phyloP scores from a whole-genome alignment of 192 early-diverging fungal genomes.

The Coemansia sp. region DNA sequence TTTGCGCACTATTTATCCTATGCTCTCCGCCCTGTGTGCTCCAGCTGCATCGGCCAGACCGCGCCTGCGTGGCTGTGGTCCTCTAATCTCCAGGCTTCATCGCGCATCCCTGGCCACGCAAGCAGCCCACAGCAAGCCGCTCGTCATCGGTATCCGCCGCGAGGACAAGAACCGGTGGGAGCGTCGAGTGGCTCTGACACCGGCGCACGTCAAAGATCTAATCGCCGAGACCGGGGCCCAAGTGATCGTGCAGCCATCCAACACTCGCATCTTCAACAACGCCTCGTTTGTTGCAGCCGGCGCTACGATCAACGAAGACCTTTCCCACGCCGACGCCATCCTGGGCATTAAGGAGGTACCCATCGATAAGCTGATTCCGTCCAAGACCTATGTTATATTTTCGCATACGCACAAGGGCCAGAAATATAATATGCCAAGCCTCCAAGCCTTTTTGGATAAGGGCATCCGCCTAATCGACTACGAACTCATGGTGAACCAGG shows the following conservation, averaged over 20 bases:
- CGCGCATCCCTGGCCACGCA: slow-evolving; percentile 18
- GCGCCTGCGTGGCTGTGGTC: background rate
- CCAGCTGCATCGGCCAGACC: background rate
- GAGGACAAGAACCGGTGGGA: slow-evolving; percentile 99
- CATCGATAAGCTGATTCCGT: slow-evolving; percentile 68
- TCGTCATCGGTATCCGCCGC: slow-evolving; percentile 77
- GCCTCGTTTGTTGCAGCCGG: slow-evolving; percentile 82
- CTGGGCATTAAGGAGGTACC: slow-evolving; percentile 98
- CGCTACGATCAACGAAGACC: slow-evolving; percentile 80
- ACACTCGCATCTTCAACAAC: slow-evolving; percentile 87
- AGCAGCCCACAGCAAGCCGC: slow-evolving; percentile 6
- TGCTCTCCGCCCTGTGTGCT: slow-evolving; percentile 14
- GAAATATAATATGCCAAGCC: slow-evolving; percentile 86
- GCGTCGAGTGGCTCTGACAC: slow-evolving; percentile 85
- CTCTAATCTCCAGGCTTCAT: background rate
- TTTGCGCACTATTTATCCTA: background rate
- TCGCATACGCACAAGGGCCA: slow-evolving; percentile 99
- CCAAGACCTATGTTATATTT: slow-evolving; percentile 94
- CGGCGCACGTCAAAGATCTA: slow-evolving; percentile 77
- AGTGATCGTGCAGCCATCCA: slow-evolving; percentile 90
- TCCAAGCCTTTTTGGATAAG: slow-evolving; percentile 86
- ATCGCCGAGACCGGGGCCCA: slow-evolving; percentile 80
- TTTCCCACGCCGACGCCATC: slow-evolving; percentile 86
- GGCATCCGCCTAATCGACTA: slow-evolving; percentile 93
- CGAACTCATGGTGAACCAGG: slow-evolving; percentile 83